Evolutionary conservation across 208 protist species (phyloP).

Genomic region (Trypanosoma theileri): DNA sequence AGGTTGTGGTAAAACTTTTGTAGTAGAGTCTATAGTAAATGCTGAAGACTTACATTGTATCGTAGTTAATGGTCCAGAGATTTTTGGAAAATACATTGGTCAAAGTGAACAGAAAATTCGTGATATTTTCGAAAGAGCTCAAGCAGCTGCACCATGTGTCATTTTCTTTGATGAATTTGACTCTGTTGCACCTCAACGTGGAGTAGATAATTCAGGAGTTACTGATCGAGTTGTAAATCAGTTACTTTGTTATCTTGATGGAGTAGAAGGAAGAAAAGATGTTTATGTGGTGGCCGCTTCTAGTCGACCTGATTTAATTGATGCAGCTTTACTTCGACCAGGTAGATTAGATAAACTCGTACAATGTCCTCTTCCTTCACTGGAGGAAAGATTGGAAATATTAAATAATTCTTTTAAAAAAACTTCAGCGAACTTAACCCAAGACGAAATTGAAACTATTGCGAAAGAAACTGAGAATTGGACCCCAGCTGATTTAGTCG

Average conservation of each 20-base stretch:
- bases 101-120: conserved; percentile 93
- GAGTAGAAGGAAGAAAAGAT: conserved; percentile 91
- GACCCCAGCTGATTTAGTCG: conserved; percentile 80
- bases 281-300: conserved; percentile 99
- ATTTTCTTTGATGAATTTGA: conserved; percentile 97
- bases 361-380: conserved; percentile 81
- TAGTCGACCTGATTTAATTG: conserved; percentile 97
- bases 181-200: conserved; percentile 89
- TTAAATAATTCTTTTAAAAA: conserved; percentile 98
- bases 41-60: conserved; percentile 87
- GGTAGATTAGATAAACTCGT: conserved; percentile 89
- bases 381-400: conserved; percentile 91
- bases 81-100: conserved; percentile 95
- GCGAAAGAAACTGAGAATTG: conserved; percentile 67
- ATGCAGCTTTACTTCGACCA: conserved; percentile 91
- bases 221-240: conserved; percentile 97
- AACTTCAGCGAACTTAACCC: conserved; percentile 93
- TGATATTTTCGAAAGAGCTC: conserved; percentile 90
- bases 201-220: conserved; percentile 85
- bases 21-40: conserved; percentile 79
- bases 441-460: conserved; percentile 46
- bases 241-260: conserved; percentile 98
- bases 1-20: conserved; percentile 91
- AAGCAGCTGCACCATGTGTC: conserved; percentile 88
- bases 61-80: conserved; percentile 92